Percentiles rank a stretch among this genome's conserved stretches.
These are phyloP conservation scores for Yarrowia sp. DNA, from an alignment of 805 yeast species.

Conservation along the genomic window DNA sequence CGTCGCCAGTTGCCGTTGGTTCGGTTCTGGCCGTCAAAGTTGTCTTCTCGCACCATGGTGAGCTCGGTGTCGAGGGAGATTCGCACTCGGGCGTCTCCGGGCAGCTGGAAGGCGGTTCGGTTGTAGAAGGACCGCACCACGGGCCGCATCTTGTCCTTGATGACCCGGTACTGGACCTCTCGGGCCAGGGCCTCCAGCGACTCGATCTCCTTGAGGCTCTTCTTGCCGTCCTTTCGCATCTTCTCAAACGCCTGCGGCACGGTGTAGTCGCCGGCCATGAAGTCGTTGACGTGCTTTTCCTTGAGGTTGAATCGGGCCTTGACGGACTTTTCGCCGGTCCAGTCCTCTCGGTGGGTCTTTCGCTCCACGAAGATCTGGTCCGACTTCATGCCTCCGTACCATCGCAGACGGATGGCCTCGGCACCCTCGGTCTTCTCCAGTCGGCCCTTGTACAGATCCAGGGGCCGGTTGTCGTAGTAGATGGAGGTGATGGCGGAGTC, in stretches of 20 bases:
- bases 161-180: constrained; percentile 89
- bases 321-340: constrained; percentile 99
- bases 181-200: constrained; percentile 88
- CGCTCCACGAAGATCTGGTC: constrained; percentile 95
- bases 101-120: constrained; percentile 98
- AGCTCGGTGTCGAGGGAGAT: constrained; percentile 96
- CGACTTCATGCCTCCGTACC: constrained; percentile 98
- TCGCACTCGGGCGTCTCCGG: constrained; percentile 99
- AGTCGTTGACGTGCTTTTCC: constrained; percentile 87
- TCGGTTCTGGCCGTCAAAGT: constrained; percentile 91
- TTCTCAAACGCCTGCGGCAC: constrained; percentile 91
- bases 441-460: constrained; percentile 94
- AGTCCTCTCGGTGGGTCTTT: constrained; percentile 98
- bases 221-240: constrained; percentile 90
- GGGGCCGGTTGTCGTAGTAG: constrained; percentile 86
- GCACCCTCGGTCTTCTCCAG: constrained; percentile 98
- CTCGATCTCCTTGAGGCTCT: constrained; percentile 85
- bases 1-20: constrained; percentile 96
- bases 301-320: constrained; percentile 94
- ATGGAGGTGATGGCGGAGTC: constrained; percentile 97
- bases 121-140: constrained; percentile 95
- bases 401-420: constrained; percentile 95
- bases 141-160: constrained; percentile 86
- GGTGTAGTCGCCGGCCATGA: constrained; percentile 81
- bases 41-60: constrained; percentile 97